Conservation (phyloP, 73 alveolate species). For the Stentor coeruleus region DNA sequence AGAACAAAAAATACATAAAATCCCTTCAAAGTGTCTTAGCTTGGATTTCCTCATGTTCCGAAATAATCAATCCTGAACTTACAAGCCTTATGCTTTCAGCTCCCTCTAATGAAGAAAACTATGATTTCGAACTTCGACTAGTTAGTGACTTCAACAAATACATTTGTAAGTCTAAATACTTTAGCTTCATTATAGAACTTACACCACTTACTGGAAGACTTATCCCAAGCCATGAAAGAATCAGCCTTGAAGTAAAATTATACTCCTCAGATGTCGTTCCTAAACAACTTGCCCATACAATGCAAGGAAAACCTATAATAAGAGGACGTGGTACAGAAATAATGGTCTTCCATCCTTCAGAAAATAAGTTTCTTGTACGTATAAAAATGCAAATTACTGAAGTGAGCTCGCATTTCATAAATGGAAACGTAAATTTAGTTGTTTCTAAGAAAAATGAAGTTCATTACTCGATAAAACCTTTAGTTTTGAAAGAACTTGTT, state of each 20-base stretch:
- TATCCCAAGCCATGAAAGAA: neutral
- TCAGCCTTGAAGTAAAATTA: neutral
- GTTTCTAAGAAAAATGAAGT: neutral
- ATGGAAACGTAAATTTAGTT: neutral
- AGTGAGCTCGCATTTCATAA: constrained; percentile 14
- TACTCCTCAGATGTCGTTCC: neutral
- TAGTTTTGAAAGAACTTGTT: neutral
- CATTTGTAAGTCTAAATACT: constrained; percentile 5
- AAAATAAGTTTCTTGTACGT: neutral
- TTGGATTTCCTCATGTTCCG: neutral
- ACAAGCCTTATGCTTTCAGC: neutral
- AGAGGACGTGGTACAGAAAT: neutral
- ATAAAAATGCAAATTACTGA: constrained; percentile 12
- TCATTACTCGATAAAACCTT: neutral
- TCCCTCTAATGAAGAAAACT: neutral
- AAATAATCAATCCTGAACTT: neutral
- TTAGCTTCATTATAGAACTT: neutral
- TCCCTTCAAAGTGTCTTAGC: neutral
- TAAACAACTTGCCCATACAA: neutral
- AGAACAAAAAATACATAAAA: neutral
- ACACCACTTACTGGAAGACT: neutral
- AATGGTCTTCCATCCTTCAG: neutral
- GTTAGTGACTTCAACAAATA: neutral
- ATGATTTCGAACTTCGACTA: neutral
- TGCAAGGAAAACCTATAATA: neutral